Base-by-base conservation (phyloP, 176 grass and related monocot genomes). In the Zoysia japonica region DNA sequence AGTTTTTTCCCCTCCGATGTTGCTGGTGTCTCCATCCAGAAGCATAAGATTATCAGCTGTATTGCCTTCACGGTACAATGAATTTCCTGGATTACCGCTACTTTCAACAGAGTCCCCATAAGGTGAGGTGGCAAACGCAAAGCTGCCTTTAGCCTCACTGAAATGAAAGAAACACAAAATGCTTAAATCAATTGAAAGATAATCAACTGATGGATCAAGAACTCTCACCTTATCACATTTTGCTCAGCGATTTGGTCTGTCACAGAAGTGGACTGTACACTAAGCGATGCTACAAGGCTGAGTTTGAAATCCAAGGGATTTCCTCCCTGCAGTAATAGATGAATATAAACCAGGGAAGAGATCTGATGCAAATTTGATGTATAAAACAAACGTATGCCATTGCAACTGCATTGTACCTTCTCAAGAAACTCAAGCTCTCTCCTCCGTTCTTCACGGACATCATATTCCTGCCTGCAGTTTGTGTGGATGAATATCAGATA, bases 261-360 rank as follows among this genome's bases (percentile, higher is more conserved):
- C 62, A 91, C 84, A 74, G 96, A 99, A 78, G 96, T 99, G 67
- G 96, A 99, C 48, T 99, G 92, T 78, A 99, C 86, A 84, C 96
- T 96, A 3, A 93, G 56, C 38, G 92, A 93, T 70, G 86, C 88
- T 87, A 89, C 92, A 85, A 91, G 80, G 60, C 81, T 73, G 67
- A 88, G 88, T 89, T 96, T 93, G 84, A 99, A 99, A 93, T 99
- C 96, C 82, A 99, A 78, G 7, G 96, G 96, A 75, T 99, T 96
- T 67, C 96, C 96, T 78, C 96, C 92, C 96, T 99, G 83, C 78
- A 83, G 77, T 44, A 85, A 79, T 78, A 84, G 67, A 47, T 60
- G 16, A 83, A 82, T 57, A 84, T 63, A 90, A 73, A 51, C 57
- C 63, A 85, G 78, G 50, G 43, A 76, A 75, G 65, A 49, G 40